Base-by-base conservation (phyloP, 2,329 filamentous ascomycete genomes). In the Plectosphaerella sp. region DNA sequence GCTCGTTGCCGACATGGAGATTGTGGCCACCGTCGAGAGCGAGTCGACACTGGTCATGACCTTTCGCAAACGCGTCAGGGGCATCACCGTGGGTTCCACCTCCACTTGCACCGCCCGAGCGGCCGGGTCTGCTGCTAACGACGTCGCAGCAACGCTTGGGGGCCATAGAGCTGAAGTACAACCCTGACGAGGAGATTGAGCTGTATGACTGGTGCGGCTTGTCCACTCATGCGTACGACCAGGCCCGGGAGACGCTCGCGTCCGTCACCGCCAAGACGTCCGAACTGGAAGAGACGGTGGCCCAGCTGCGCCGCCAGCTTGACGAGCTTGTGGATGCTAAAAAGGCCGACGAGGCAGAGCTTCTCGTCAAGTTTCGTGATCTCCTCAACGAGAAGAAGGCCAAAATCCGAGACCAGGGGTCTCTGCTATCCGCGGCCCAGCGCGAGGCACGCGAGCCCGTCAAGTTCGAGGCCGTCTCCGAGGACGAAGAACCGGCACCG, bases 371-470 rank as follows among this genome's bases (percentile, higher is more conserved):
- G 64, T 90, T 90, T 59, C 78, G 82, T 51, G 74, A 81, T 51
- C 72, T 93, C 2, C 71, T 92, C 1, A 92, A 92, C 59, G 82
- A 87, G 65, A 93, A 93, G 72, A 92, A 92, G 67, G 73, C 86
- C 49, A 91, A 89, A 68, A 91, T 92, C 48, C 73, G 88, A 43
- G 81, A 91, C 60, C 87, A 91, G 67, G 84, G 88, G 60, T 77
- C 80, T 39, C 68, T 88, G 18, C 68, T 91, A 22, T 66, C 71
- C 4, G 58, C 70, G 2, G 74, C 73, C 3, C 75, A 77, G 50
- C 64, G 75, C 36, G 70, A 74, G 28, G 61, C 66, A 14, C 61
- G 64, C 45, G 41, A 20, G 5, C 18, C 18, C 18, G 18, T 43
- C 41, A 67, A 63, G 50, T 52, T 68, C n/a, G 62, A 64, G 56